Base-by-base conservation (phyloP, 805 yeast species). In the Candida pseudoglaebosa region DNA sequence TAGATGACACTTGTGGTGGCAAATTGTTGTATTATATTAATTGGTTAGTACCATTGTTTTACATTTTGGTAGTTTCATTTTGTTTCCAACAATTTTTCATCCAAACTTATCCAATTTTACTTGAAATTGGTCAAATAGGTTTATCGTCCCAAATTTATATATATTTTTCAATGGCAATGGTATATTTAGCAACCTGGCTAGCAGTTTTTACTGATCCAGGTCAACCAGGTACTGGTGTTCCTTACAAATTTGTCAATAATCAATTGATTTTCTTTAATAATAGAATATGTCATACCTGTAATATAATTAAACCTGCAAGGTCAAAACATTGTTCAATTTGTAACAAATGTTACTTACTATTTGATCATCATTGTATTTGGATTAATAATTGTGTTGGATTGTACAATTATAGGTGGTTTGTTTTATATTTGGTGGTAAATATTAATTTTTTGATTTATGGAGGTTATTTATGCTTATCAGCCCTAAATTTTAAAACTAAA, bases 361-460 rank as follows among this genome's bases (percentile, higher is more conserved):
- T 59, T 45, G 84, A 79, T 55, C 84, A 79, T 50, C 84, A 79
- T 56, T 79, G 84, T 50, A 52, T 78, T 12, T 79, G 82, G 81
- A 70, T 79, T 31, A 81, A 83, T 50, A 84, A 80, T 48, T 86
- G 95, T 54, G 72, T 86, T 30, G 95, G 95, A 1, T 64, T 67
- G 45, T 68, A 73, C 33, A 86, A 86, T 53, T 79, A 73, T 55
- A 56, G 69, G 28, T 82, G 75, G 70, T 86, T 86, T 51, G 47
- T 80, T 38, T 46, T 60, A 3, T 85, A 80, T 46, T 54, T 86
- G 34, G 32, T 73, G 0, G 57, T 73, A 32, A 82, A 85, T 48
- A 41, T 63, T 42, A 50, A 47, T 37, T 41, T 68, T 22, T 54
- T 75, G 43, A 35, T 50, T 3, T 72, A 73, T 44, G 79, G 78